Evolutionary conservation across 306 rosid genomes (phyloP).

Genomic region (Pyrus bretschneideri): DNA sequence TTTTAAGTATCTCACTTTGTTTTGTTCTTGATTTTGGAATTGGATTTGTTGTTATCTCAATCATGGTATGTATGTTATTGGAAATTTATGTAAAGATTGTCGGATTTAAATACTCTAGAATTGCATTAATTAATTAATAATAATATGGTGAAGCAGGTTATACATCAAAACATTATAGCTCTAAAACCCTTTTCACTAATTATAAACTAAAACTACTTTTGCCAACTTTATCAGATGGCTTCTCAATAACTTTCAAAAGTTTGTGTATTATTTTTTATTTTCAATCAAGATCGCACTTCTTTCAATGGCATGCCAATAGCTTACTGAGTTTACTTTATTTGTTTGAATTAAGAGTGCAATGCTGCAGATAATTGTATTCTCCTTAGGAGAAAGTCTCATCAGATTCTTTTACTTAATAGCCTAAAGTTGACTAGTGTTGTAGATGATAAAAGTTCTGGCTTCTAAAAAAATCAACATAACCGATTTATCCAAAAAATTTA

Average conservation of each 20-base stretch:
- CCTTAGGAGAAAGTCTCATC: not conserved
- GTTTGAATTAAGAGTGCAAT: not conserved
- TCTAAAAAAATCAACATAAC: not conserved
- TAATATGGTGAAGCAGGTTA: not conserved
- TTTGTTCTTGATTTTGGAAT: not conserved
- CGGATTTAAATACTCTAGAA: not conserved
- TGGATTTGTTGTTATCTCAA: not conserved
- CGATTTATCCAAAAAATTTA: not conserved
- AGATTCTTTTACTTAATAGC: not conserved
- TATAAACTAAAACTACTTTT: not conserved
- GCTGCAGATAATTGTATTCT: not conserved
- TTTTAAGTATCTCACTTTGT: not conserved
- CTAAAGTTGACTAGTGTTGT: not conserved
- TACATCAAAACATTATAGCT: not conserved
- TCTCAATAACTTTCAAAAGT: not conserved
- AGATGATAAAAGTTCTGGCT: not conserved
- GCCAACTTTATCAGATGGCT: not conserved
- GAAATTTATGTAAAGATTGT: not conserved
- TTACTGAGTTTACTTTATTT: not conserved
- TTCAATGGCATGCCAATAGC: not conserved
- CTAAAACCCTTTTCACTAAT: not conserved
- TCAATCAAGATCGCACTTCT: not conserved
- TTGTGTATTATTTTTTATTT: not conserved
- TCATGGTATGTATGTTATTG: not conserved
- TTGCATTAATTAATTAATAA: not conserved